Base-by-base conservation (phyloP, 139 green algal species). In the Chlamydomonas sp. region DNA sequence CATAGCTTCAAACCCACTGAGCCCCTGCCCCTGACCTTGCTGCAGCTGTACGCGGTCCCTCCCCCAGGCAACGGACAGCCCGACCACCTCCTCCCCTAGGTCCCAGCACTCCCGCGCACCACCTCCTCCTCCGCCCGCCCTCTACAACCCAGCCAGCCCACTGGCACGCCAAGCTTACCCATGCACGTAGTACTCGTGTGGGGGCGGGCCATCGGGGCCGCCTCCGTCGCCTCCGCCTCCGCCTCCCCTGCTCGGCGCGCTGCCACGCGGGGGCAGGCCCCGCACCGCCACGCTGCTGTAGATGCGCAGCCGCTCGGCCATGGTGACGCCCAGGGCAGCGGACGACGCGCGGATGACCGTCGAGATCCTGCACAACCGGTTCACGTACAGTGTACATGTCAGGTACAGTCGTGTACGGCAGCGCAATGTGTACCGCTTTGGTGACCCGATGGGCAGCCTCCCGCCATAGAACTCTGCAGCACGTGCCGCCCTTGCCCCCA, bases 251-350 rank as follows among this genome's bases (percentile, higher is more conserved):
- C 67, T 15, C 67, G 1, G 67, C 67, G 67, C 12, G 12, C 8
- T 78, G 16, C 66, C 64, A 6, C 67, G 57, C 15, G 6, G 77
- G 1, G 83, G 88, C 76, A 91, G 76, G 77, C 88, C 88, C n/a
- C 58, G 63, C 17, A 66, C 59, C 7, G 83, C 90, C 72, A 86
- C 84, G 60, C 4, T 76, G 0, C 79, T 79, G 76, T 86, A 90
- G 63, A 93, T 88, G 61, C 80, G 78, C 79, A 86, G 88, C 58
- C 90, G 83, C 77, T 93, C 90, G 31, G 67, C 71, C 90, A 93
- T 91, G 74, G 61, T 84, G 14, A 93, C 79, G 3, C 90, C 90
- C 84, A 90, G 89, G 14, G 61, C 49, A 16, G 63, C 64, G n/a
- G 31, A 73, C 31, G 84, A 31, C 61, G 67, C 31, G 1, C 75